Conservation (phyloP, 345 rosid genomes). For the Arabidopsis thaliana region DNA sequence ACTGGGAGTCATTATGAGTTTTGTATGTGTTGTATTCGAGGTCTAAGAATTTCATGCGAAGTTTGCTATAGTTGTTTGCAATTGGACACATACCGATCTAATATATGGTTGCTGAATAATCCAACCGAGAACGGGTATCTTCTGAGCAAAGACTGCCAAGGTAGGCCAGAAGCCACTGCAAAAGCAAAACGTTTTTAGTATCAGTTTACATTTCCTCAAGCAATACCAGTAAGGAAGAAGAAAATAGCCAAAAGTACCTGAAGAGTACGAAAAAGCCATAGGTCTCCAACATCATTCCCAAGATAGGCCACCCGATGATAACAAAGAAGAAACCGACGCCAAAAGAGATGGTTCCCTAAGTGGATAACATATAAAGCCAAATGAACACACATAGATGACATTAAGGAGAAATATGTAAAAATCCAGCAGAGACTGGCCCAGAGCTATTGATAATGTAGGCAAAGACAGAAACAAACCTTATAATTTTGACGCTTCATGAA, state of each 20-base stretch:
- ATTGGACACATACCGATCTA: conserved; percentile 66
- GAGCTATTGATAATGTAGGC: conserved; percentile 16
- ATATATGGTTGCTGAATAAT: conserved; percentile 80
- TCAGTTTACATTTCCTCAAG: conserved; percentile 12
- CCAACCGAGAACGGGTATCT: conserved; percentile 97
- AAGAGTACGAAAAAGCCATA: conserved; percentile 92
- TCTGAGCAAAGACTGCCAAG: conserved; percentile 82
- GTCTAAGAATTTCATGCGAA: not conserved
- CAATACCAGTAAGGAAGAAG: not conserved
- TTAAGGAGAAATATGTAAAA: not conserved
- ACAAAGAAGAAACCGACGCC: conserved; percentile 89
- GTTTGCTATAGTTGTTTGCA: not conserved
- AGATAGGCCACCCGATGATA: conserved; percentile 92
- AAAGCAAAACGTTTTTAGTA: conserved; percentile 17
- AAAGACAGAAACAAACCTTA: conserved; percentile 57
- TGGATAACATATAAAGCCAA: conserved; percentile 16
- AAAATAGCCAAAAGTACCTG: conserved; percentile 56
- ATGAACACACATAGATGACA: not conserved
- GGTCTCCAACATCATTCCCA: conserved; percentile 91
- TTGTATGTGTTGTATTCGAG: not conserved
- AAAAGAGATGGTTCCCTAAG: conserved; percentile 96
- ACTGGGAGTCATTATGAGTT: not conserved
- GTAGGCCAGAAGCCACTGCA: conserved; percentile 99
- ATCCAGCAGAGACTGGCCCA: conserved; percentile 10
- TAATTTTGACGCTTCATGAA: conserved; percentile 92